Percentiles rank a stretch among this genome's conserved stretches.
Evolutionary conservation across 2,329 filamentous ascomycete genomes (phyloP).

Genomic region (Sporothrix euskadiensis): DNA sequence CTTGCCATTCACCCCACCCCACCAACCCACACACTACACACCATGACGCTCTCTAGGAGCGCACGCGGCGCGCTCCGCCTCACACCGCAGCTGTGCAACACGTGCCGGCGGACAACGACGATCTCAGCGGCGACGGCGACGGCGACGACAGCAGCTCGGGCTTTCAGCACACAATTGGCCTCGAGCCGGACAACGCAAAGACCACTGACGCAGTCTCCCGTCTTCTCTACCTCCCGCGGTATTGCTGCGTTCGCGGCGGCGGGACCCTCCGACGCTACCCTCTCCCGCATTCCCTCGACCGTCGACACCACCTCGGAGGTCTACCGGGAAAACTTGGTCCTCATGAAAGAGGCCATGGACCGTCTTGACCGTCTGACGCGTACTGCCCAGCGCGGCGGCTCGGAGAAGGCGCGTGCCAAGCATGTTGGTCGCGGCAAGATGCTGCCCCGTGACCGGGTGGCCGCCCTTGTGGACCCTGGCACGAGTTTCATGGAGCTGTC

Average conservation of each 20-base stretch:
- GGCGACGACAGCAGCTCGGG: constrained; percentile 30
- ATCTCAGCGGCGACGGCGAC: constrained; percentile 24
- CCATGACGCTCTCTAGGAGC: constrained; percentile 23
- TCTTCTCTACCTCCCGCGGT: constrained; percentile 31
- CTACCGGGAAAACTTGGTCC: constrained; percentile 75
- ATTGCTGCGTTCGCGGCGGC: constrained; percentile 77
- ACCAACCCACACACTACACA: no score
- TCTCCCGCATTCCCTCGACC: constrained; percentile 74
- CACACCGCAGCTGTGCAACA: constrained; percentile 17
- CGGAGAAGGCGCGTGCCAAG: constrained; percentile 81
- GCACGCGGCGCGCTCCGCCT: constrained; percentile 16
- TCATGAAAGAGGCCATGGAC: constrained; percentile 73
- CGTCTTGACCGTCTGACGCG: constrained; percentile 69
- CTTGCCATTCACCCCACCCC: not conserved
- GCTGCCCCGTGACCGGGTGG: constrained; percentile 86
- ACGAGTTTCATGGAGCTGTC: constrained; percentile 93
- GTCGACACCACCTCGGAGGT: constrained; percentile 76
- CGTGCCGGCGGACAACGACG: constrained; percentile 48
- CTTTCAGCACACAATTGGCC: constrained; percentile 1
- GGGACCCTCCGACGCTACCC: constrained; percentile 73
- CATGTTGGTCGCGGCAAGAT: constrained; percentile 89
- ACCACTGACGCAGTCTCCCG: constrained; percentile 29
- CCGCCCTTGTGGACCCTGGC: constrained; percentile 82
- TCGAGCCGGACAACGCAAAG: not conserved
- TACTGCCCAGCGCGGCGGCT: constrained; percentile 72